Percentiles rank a stretch among this genome's conserved stretches.
Conservation (phyloP, 2,329 filamentous ascomycete genomes). For the Xylaria sp. region DNA sequence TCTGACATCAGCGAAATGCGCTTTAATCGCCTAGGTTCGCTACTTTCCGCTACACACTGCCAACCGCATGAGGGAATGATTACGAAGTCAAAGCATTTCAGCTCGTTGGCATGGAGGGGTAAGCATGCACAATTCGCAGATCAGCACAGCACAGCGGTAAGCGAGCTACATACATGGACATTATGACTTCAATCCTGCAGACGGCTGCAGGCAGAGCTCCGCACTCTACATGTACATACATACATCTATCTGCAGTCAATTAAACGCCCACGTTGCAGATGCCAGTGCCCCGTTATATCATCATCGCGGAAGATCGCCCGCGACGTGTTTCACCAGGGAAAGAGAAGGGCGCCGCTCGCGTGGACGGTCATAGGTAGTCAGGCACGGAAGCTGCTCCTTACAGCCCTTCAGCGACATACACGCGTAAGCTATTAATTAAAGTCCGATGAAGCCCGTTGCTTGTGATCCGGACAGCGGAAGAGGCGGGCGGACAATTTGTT, state of each 20-base stretch:
- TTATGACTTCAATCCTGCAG: constrained; percentile 11
- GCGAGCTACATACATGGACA: too few species aligned
- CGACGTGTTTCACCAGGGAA: constrained; percentile 15
- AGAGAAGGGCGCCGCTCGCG: constrained; percentile 2
- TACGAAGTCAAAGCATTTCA: constrained; percentile 15
- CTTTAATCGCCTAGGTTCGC: constrained; percentile 3
- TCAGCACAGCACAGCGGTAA: background rate
- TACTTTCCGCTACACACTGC: too few species aligned
- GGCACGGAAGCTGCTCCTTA: too few species aligned
- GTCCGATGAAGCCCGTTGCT: constrained; percentile 28
- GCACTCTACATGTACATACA: constrained; percentile 29
- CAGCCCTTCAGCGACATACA: too few species aligned
- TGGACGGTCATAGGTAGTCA: too few species aligned
- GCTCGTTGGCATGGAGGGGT: constrained; percentile 9
- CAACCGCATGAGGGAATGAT: constrained; percentile 28
- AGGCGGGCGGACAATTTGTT: constrained; percentile 29
- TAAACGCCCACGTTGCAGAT: constrained; percentile 9
- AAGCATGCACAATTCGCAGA: constrained; percentile 1
- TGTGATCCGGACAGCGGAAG: constrained; percentile 27
- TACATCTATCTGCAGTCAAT: background rate
- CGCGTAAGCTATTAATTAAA: too few species aligned
- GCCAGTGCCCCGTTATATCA: background rate
- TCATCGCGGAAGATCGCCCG: constrained; percentile 17
- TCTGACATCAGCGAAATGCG: constrained; percentile 30
- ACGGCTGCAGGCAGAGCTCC: constrained; percentile 18